Percentiles rank a stretch among this genome's conserved stretches.
Evolutionary conservation across 140 eudicot species (phyloP).

Genomic region (Flaveria floridana): DNA sequence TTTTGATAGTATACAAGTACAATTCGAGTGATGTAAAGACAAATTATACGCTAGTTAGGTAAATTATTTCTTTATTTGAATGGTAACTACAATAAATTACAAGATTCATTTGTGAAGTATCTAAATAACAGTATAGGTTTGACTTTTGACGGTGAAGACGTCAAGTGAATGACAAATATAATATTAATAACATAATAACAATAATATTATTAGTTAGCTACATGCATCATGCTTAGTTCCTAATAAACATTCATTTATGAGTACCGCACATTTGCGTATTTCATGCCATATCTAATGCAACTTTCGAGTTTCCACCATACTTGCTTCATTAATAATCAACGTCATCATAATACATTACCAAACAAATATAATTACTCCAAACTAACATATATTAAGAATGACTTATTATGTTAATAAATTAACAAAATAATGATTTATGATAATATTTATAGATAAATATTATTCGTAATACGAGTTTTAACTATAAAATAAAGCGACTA

Average conservation of each 20-base stretch:
- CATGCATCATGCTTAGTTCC: constrained; percentile 27
- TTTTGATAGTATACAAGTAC: too few species aligned
- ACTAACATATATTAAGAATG: background rate
- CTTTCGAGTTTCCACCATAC: background rate
- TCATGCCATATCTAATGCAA: constrained; percentile 25
- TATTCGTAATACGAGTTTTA: background rate
- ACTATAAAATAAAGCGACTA: background rate
- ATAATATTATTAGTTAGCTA: background rate
- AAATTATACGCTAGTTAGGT: too few species aligned
- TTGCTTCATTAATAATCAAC: constrained; percentile 16
- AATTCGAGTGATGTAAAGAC: too few species aligned
- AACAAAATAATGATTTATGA: background rate
- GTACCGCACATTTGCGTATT: constrained; percentile 30
- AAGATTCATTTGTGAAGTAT: too few species aligned
- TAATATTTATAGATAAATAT: background rate
- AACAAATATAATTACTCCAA: background rate
- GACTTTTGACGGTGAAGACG: too few species aligned
- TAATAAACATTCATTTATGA: constrained; percentile 31
- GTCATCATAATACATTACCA: background rate
- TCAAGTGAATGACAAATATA: too few species aligned
- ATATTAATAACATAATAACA: too few species aligned
- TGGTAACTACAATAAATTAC: too few species aligned
- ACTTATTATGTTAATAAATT: background rate
- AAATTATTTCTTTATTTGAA: too few species aligned
- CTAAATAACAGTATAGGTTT: too few species aligned